Base-by-base conservation (phyloP, 2,329 filamentous ascomycete species). In the Myriosclerotinia curreyana region DNA sequence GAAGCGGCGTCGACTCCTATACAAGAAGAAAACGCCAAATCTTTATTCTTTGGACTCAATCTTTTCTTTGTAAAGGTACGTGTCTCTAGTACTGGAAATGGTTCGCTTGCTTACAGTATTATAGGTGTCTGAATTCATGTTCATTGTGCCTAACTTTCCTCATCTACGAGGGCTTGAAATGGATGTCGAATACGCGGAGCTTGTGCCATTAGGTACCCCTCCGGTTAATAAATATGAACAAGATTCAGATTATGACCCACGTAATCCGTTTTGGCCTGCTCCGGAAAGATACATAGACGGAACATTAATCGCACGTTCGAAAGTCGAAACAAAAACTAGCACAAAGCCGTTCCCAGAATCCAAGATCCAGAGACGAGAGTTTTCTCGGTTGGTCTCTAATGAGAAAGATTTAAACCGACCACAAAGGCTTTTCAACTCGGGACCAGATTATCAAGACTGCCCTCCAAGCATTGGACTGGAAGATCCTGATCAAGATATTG, bases 31-130 rank as follows among this genome's bases (percentile, higher is more conserved):
- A 34, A 53, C 4, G 49, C 54, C 22, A 55, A 61, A 48, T 31
- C 38, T 8, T 46, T 60, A 38, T 64, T 64, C 51, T 54, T 80
- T 66, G 79, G 80, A 22, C 81, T 83, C 71, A 82, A 88, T 69
- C 80, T 88, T 79, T 89, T 88, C 73, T 88, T 88, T 70, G 82
- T 89, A 67, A 88, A 86, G 79, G 84, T 87, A 75, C 9, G 44
- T 38, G 5, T 3, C 25, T 5, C 36, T 36, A 40, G 7, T 22
- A 34, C 20, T 60, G 34, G 5, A 2, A 17, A 36, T 17, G 20
- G n/a, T 17, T 36, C 25, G 12, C 17, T 34, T 64, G 22, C 67
- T 69, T 25, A 71, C 44, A 48, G 8, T 8, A 40, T 14, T 50
- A 1, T 68, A 87, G 84, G 78, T 84, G 61, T 86, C 84, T 38